These are phyloP conservation scores for Colletotrichum horii DNA, from an alignment of 2,329 filamentous ascomycete species.

Conservation along the genomic window DNA sequence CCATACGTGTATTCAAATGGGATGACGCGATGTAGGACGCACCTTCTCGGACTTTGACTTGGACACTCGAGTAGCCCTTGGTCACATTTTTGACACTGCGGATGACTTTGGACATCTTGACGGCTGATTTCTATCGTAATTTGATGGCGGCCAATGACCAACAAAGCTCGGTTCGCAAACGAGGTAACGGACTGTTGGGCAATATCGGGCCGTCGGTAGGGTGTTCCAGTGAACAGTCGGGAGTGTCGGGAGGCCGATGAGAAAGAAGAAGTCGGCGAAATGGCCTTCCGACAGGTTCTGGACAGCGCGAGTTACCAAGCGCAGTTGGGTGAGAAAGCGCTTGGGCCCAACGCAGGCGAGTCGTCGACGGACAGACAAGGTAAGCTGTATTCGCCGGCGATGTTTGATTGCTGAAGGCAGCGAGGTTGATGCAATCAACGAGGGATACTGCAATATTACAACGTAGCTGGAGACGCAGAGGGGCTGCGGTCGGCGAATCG, in stretches of 20 bases:
- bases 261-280: neutral
- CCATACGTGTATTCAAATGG: neutral
- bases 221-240: neutral
- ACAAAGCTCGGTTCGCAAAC: neutral
- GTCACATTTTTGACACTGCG: slow-evolving; percentile 99
- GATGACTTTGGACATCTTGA: slow-evolving; percentile 92
- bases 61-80: slow-evolving; percentile 94
- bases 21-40: slow-evolving; percentile 35
- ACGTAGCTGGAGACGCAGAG: neutral
- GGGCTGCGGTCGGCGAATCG: neutral
- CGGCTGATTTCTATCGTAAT: neutral
- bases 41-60: slow-evolving; percentile 99
- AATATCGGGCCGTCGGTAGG: neutral
- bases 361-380: neutral
- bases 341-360: slow-evolving; percentile 7
- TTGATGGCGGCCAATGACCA: neutral
- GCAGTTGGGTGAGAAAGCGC: slow-evolving; percentile 4
- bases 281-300: neutral
- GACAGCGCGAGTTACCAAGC: neutral
- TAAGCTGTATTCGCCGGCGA: neutral
- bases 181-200: neutral
- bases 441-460: neutral
- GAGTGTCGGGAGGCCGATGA: neutral
- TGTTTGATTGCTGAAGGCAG: neutral
- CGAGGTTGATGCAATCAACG: neutral